Base-by-base conservation (phyloP, 2,329 filamentous ascomycete genomes). In the Pseudogymnoascus sp. region DNA sequence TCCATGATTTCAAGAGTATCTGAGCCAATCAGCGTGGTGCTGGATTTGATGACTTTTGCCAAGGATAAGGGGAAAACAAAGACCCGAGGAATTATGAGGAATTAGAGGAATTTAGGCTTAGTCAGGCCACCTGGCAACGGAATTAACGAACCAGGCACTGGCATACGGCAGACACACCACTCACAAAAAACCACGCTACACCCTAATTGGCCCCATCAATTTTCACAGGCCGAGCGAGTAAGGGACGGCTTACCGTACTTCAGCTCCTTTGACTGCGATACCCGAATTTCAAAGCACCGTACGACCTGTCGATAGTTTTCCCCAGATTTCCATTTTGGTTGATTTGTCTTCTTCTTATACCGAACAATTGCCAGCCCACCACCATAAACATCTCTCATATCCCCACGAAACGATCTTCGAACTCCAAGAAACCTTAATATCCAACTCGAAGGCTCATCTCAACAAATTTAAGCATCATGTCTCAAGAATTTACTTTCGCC, bases 401-500 rank as follows among this genome's bases (percentile, higher is more conserved):
- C 25, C 42, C 42, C 27, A 13, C 21, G 6, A 48, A n/a, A 52
- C 25, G 48, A 33, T 18, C 4, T 6, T 12, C 48, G 48, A 31
- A 55, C 5, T 18, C n/a, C 25, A 3, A n/a, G 8, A 31, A 31
- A 6, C n/a, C 9, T 2, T 27, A 33, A 4, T 12, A 55, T 10
- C 45, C 9, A 55, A 33, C 48, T 27, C 18, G 8, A 55, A 10
- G 6, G 7, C 6, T 55, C 45, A 15, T 59, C 35, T 55, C 58
- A 27, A 25, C 27, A 58, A 58, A 36, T 59, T 59, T 58, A 40
- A 65, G 61, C 71, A 75, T 68, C 68, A 84, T 83, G 80, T 78
- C 80, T 67, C 75, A 77, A 72, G 79, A 84, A 72, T 84, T 87
- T 79, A 94, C 89, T 71, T 90, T 86, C 79, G 81, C 87, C 72